These are phyloP conservation scores for Emmonsiellopsis sp. DNA, from an alignment of 2,329 filamentous ascomycete genomes.

Conservation along the genomic window DNA sequence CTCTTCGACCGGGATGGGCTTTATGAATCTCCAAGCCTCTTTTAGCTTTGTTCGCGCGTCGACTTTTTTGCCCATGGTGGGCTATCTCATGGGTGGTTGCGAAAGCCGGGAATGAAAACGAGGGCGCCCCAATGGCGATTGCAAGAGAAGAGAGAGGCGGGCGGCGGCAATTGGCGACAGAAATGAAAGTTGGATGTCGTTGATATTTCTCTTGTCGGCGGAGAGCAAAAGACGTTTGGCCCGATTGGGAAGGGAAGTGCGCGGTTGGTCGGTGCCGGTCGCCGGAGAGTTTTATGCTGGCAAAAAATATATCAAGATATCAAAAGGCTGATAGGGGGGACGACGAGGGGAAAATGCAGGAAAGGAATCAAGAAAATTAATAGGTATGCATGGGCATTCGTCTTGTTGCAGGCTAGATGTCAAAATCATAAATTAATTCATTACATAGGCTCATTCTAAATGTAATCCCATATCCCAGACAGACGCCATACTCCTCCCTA, in stretches of 20 bases:
- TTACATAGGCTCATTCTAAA: background rate
- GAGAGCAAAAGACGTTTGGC: too few relatives aligned
- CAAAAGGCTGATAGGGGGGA: background rate
- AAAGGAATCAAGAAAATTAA: background rate
- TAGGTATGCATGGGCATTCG: too few relatives aligned
- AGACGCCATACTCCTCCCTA: background rate
- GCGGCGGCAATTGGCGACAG: too few relatives aligned
- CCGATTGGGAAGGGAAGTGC: background rate
- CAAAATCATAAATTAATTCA: background rate
- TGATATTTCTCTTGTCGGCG: too few relatives aligned
- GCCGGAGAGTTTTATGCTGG: background rate
- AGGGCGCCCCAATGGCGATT: background rate
- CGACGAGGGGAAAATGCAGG: background rate
- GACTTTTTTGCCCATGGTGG: constrained; percentile 1
- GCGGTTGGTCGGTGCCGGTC: background rate
- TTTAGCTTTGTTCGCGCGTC: background rate
- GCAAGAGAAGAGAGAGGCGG: background rate
- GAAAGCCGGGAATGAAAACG: background rate
- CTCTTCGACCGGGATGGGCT: constrained; percentile 11
- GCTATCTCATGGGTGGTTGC: background rate
- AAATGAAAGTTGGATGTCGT: too few relatives aligned
- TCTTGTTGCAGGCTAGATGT: background rate
- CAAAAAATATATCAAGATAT: background rate
- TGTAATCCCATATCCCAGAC: background rate
- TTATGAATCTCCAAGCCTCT: background rate